These are phyloP conservation scores for Xylariaceae sp. DNA, from an alignment of 2,329 filamentous ascomycete species.

Conservation along the genomic window DNA sequence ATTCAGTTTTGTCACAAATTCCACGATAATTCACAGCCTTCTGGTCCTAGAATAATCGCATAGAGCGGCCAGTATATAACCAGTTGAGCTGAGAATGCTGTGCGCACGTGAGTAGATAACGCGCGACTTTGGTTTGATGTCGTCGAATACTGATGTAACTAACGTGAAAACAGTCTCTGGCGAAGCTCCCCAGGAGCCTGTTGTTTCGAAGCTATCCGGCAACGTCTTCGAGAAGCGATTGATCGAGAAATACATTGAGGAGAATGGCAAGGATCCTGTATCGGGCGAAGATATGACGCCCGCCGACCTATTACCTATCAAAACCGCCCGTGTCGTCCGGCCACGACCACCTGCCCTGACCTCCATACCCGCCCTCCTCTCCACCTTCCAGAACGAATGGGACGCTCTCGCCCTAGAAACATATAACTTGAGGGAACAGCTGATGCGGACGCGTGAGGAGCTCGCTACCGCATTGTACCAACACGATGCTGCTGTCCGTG, in stretches of 20 bases:
- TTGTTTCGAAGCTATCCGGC: slow-evolving; percentile 93
- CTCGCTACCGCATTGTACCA: slow-evolving; percentile 91
- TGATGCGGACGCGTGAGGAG: slow-evolving; percentile 87
- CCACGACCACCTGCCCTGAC: slow-evolving; percentile 90
- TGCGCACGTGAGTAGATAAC: slow-evolving; percentile 40
- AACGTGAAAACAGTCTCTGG: slow-evolving; percentile 66
- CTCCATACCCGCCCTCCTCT: slow-evolving; percentile 89
- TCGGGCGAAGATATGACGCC: slow-evolving; percentile 76
- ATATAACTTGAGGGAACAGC: slow-evolving; percentile 83
- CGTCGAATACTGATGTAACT: slow-evolving; percentile 12
- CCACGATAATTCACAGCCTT: slow-evolving; percentile 4
- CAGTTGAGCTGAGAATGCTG: slow-evolving; percentile 35
- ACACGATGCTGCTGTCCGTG: slow-evolving; percentile 91
- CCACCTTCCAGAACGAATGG: slow-evolving; percentile 98
- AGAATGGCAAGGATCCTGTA: slow-evolving; percentile 88
- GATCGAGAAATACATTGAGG: slow-evolving; percentile 89
- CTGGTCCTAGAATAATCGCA: slow-evolving; percentile 4
- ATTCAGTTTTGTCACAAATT: slow-evolving; percentile 6
- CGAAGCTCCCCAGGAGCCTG: slow-evolving; percentile 90
- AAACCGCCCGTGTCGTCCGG: slow-evolving; percentile 75
- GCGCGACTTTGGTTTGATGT: not conserved
- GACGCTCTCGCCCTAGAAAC: slow-evolving; percentile 88
- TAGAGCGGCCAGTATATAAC: slow-evolving; percentile 9
- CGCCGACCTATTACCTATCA: slow-evolving; percentile 84
- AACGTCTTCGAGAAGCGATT: slow-evolving; percentile 91